A percentile compares a stretch with the other conserved stretches of the same genome.
Evolutionary conservation across 2,329 filamentous ascomycete species (phyloP).

Genomic region (Cryphonectria parasitica): DNA sequence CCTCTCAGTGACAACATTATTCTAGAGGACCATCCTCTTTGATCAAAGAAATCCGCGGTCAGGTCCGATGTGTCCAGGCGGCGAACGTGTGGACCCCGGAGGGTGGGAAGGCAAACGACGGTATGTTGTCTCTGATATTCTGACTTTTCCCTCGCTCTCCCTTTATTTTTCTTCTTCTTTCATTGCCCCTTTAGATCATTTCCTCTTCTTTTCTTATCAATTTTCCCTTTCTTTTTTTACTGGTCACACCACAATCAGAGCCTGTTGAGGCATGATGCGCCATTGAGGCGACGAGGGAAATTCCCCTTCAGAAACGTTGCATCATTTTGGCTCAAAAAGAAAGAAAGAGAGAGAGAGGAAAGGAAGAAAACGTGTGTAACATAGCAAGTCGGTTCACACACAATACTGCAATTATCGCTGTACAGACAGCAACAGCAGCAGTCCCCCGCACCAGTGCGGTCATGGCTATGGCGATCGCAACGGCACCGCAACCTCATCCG

Average conservation of each 20-base stretch:
- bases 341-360: background rate
- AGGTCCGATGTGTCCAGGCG: too few species aligned
- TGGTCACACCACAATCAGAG: background rate
- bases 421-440: background rate
- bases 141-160: too few species aligned
- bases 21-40: too few species aligned
- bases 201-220: background rate
- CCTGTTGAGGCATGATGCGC: too few species aligned
- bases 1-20: too few species aligned
- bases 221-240: background rate
- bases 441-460: background rate
- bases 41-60: too few species aligned
- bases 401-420: background rate
- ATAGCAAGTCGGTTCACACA: background rate
- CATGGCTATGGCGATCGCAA: background rate
- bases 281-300: too few species aligned
- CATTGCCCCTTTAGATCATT: background rate
- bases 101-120: too few species aligned
- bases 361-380: background rate
- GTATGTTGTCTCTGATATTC: too few species aligned
- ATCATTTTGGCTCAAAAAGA: background rate
- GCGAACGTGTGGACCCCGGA: too few species aligned
- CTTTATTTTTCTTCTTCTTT: too few species aligned
- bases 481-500: slow-evolving; percentile 8
- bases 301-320: background rate